These are phyloP conservation scores for Clavispora carvajalis DNA, from an alignment of 805 yeast species.

Conservation along the genomic window DNA sequence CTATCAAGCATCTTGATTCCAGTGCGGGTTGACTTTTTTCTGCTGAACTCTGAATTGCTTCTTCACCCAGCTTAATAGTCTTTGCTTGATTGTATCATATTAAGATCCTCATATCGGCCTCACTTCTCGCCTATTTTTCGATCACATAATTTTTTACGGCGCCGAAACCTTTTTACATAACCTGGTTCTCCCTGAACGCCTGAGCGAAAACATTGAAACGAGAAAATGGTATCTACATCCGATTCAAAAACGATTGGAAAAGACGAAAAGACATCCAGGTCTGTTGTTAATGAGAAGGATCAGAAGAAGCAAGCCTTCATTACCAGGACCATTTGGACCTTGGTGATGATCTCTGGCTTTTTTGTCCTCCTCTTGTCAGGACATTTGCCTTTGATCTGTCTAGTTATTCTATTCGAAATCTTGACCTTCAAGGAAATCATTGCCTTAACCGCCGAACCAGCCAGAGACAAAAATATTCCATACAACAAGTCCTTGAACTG, in stretches of 20 bases:
- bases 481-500: conserved; percentile 81
- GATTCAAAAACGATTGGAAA: not conserved
- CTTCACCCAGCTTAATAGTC: not conserved
- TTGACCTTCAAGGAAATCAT: conserved; percentile 90
- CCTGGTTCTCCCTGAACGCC: not conserved
- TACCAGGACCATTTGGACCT: conserved; percentile 87
- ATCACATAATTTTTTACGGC: not conserved
- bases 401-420: conserved; percentile 70
- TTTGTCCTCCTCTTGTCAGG: conserved; percentile 66
- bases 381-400: conserved; percentile 70
- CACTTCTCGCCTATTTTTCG: not conserved
- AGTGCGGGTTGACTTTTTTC: not conserved
- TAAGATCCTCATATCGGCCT: not conserved
- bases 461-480: conserved; percentile 76
- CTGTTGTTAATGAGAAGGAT: conserved; percentile 41
- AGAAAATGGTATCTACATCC: not conserved
- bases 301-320: conserved; percentile 78
- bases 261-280: not conserved
- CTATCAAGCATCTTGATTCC: not conserved
- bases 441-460: conserved; percentile 76
- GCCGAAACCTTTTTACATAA: not conserved
- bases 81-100: not conserved
- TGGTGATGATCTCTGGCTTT: conserved; percentile 80
- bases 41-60: not conserved
- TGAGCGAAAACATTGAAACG: not conserved